A percentile compares a stretch with the other conserved stretches of the same genome.
Conservation (phyloP, 768 basidiomycete genomes). For the Phaeotremella fagi region DNA sequence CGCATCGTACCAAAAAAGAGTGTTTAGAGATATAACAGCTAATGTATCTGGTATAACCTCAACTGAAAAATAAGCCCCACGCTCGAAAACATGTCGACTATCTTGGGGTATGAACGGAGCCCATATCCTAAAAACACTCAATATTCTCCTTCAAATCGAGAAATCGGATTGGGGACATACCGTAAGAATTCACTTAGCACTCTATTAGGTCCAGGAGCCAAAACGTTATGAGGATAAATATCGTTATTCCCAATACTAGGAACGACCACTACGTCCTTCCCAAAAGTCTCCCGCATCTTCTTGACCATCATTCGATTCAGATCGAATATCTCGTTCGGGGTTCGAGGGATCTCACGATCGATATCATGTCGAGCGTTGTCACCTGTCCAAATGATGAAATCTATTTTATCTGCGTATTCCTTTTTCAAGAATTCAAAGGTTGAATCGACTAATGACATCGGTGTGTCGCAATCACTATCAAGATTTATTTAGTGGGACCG, state of each 20-base stretch:
- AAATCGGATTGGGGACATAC: slow-evolving; percentile 51
- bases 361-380: slow-evolving; percentile 71
- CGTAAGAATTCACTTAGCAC: slow-evolving; percentile 59
- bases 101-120: slow-evolving; percentile 71
- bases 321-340: slow-evolving; percentile 69
- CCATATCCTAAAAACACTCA: slow-evolving; percentile 62
- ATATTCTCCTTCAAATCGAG: slow-evolving; percentile 10
- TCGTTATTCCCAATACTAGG: slow-evolving; percentile 89
- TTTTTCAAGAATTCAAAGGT: slow-evolving; percentile 75
- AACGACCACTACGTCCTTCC: slow-evolving; percentile 65
- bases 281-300: slow-evolving; percentile 71
- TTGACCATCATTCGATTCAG: slow-evolving; percentile 63
- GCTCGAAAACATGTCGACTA: slow-evolving; percentile 72
- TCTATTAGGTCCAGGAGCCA: slow-evolving; percentile 47
- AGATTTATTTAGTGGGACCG: not conserved
- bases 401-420: slow-evolving; percentile 76
- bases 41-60: slow-evolving; percentile 72
- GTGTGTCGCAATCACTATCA: slow-evolving; percentile 61
- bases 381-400: slow-evolving; percentile 72
- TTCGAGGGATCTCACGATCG: slow-evolving; percentile 73
- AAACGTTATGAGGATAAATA: slow-evolving; percentile 62
- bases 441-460: slow-evolving; percentile 68
- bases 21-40: slow-evolving; percentile 80
- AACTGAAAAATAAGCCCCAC: slow-evolving; percentile 76
- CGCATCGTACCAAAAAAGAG: slow-evolving; percentile 84